These are phyloP conservation scores for Phytopythium ostracodes DNA, from an alignment of 352 stramenopile species.

Conservation along the genomic window DNA sequence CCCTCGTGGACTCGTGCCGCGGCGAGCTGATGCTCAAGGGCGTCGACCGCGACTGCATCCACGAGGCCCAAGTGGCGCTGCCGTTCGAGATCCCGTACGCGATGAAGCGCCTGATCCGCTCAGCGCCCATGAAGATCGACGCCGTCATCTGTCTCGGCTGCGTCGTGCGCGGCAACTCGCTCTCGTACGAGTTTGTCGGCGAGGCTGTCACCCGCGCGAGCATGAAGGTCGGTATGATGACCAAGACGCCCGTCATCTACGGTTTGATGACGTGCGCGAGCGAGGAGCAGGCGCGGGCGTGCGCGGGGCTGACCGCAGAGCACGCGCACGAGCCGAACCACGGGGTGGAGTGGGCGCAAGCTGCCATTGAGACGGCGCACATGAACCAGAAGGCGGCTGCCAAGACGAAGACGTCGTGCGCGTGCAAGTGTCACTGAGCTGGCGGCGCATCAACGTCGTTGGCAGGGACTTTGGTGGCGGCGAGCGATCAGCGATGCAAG, in stretches of 20 bases:
- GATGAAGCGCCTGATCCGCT: constrained; percentile 17
- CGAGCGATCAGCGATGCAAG: too few relatives aligned
- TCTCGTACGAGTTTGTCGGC: constrained; percentile 10
- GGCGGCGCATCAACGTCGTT: not conserved
- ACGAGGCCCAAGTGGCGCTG: constrained; percentile 24
- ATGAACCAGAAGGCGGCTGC: not conserved
- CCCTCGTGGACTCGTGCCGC: constrained; percentile 24
- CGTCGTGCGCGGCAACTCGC: constrained; percentile 3
- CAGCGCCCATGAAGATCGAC: constrained; percentile 15
- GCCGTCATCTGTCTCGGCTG: constrained; percentile 9
- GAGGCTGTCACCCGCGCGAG: constrained; percentile 13
- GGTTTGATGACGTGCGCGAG: constrained; percentile 11
- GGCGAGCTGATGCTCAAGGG: constrained; percentile 27
- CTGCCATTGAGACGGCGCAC: constrained; percentile 88
- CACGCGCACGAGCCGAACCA: constrained; percentile 2
- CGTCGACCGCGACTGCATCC: constrained; percentile 22
- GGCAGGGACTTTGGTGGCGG: too few relatives aligned
- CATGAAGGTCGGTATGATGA: constrained; percentile 15
- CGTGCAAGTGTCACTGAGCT: constrained; percentile 5
- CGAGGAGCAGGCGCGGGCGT: constrained; percentile 8
- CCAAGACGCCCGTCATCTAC: constrained; percentile 13
- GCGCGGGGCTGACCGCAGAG: constrained; percentile 3
- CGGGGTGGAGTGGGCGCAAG: constrained; percentile 82
- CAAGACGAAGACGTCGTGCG: constrained; percentile 1
- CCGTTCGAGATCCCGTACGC: constrained; percentile 36